Conservation (phyloP, 192 early-diverging fungal genomes). For the Phlyctochytrium planicorne region DNA sequence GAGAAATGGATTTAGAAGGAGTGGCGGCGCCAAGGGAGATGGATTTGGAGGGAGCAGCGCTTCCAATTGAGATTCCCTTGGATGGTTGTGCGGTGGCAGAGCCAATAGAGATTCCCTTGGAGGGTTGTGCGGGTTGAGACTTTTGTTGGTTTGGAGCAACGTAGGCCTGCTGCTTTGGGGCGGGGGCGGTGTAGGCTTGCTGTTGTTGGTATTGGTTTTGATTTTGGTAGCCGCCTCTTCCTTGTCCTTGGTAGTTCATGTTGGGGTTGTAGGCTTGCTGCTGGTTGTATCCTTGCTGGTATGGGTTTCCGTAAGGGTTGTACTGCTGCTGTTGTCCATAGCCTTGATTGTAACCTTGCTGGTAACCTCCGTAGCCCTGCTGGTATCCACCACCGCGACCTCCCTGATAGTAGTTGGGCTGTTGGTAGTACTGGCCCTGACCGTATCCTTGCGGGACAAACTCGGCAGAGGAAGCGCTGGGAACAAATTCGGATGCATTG, state of each 20-base stretch:
- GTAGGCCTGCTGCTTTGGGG: slow-evolving; percentile 36
- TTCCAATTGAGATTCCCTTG: slow-evolving; percentile 25
- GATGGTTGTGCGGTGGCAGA: slow-evolving; percentile 20
- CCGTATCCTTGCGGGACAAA: slow-evolving; percentile 68
- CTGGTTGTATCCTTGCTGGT: slow-evolving; percentile 24
- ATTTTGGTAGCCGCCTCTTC: slow-evolving; percentile 11
- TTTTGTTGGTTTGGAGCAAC: slow-evolving; percentile 23
- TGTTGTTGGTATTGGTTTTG: slow-evolving; percentile 23
- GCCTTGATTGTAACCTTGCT: slow-evolving; percentile 26
- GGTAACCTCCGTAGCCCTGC: slow-evolving; percentile 21
- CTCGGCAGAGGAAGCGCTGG: slow-evolving; percentile 48
- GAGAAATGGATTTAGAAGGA: too few species aligned
- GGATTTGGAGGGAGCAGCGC: slow-evolving; percentile 21
- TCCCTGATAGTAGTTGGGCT: slow-evolving; percentile 24
- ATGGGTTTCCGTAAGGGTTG: slow-evolving; percentile 3
- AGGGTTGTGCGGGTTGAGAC: slow-evolving; percentile 16
- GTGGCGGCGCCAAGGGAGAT: slow-evolving; percentile 25
- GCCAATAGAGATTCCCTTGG: slow-evolving; percentile 19
- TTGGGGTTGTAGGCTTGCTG: slow-evolving; percentile 16
- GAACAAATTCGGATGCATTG: slow-evolving; percentile 49
- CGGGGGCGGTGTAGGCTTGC: slow-evolving; percentile 22
- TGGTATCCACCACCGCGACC: slow-evolving; percentile 4
- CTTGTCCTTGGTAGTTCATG: slow-evolving; percentile 6
- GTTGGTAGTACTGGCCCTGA: slow-evolving; percentile 16
- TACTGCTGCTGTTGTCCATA: slow-evolving; percentile 25